Conservation (phyloP, 805 yeast genomes). For the Dipodascus albidus region DNA sequence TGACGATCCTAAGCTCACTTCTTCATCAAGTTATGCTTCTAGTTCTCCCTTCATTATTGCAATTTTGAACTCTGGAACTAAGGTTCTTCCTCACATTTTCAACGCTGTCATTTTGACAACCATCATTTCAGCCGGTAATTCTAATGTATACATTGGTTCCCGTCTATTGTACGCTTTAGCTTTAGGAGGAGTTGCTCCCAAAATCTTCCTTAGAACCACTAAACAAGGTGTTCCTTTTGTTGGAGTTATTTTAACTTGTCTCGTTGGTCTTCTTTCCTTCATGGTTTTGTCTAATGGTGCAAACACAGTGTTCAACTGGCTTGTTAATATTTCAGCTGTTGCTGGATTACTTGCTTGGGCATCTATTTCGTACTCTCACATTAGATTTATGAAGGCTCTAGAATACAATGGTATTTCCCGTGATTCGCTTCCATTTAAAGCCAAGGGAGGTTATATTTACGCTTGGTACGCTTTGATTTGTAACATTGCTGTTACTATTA, state of each 20-base stretch:
- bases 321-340: conserved; percentile 49
- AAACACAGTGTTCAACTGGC: conserved; percentile 41
- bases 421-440: conserved; percentile 52
- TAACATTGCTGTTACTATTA: conserved; percentile 48
- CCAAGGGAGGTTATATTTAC: conserved; percentile 60
- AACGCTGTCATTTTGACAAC: conserved; percentile 51
- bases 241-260: conserved; percentile 39
- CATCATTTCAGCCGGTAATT: conserved; percentile 54
- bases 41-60: conserved; percentile 37
- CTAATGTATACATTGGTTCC: conserved; percentile 54
- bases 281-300: conserved; percentile 45
- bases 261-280: conserved; percentile 46
- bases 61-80: conserved; percentile 34
- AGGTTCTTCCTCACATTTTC: conserved; percentile 37
- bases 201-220: conserved; percentile 34
- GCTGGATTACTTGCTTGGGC: conserved; percentile 58
- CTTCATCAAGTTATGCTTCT: conserved; percentile 28
- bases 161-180: conserved; percentile 53
- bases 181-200: conserved; percentile 47
- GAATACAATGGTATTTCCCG: conserved; percentile 32
- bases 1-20: conserved; percentile 35
- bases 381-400: conserved; percentile 42
- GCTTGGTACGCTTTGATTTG: conserved; percentile 49
- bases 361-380: conserved; percentile 39
- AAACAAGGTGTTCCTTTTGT: conserved; percentile 40